phyloP scores from a whole-genome alignment of 768 basidiomycete genomes.

The Sporobolomyces roseus region DNA sequence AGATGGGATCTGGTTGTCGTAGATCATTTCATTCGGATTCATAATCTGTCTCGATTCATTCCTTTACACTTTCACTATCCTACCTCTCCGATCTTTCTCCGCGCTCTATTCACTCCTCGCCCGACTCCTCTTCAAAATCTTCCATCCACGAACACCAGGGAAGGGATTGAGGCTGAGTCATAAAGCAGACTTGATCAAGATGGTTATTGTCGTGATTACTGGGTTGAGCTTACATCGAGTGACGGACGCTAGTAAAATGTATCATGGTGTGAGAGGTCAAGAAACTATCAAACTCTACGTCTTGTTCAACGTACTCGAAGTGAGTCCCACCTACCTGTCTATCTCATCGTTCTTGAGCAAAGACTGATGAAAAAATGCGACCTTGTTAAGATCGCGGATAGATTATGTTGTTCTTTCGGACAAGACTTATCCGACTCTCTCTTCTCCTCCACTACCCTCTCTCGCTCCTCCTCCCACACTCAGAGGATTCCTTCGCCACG shows the following conservation, averaged over 20 bases:
- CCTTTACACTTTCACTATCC: conserved; percentile 94
- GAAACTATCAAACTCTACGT: conserved; percentile 99
- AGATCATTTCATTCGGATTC: conserved; percentile 90
- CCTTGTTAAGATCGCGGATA: conserved; percentile 74
- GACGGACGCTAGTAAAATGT: conserved; percentile 95
- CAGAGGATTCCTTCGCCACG: conserved; percentile 52
- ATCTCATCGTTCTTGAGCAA: background rate
- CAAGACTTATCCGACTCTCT: conserved; percentile 96
- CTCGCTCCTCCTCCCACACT: conserved; percentile 59
- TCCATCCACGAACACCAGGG: too few species aligned
- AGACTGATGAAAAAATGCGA: background rate
- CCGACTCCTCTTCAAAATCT: conserved; percentile 47
- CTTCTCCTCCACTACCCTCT: conserved; percentile 86
- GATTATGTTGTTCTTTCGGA: conserved; percentile 90
- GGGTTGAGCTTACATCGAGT: conserved; percentile 70
- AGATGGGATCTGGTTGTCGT: background rate
- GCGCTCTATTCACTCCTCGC: conserved; percentile 56
- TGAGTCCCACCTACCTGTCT: conserved; percentile 51
- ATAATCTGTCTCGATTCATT: conserved; percentile 93
- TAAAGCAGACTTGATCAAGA: conserved; percentile 86
- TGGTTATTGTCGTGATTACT: conserved; percentile 68
- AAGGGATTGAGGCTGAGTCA: conserved; percentile 70
- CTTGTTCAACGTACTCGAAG: conserved; percentile 97
- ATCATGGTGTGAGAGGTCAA: conserved; percentile 94
- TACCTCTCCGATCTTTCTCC: conserved; percentile 78